A percentile compares a stretch with the other conserved stretches of the same genome.
Conservation (phyloP, 768 basidiomycete genomes). For the Lenzites betulinus region DNA sequence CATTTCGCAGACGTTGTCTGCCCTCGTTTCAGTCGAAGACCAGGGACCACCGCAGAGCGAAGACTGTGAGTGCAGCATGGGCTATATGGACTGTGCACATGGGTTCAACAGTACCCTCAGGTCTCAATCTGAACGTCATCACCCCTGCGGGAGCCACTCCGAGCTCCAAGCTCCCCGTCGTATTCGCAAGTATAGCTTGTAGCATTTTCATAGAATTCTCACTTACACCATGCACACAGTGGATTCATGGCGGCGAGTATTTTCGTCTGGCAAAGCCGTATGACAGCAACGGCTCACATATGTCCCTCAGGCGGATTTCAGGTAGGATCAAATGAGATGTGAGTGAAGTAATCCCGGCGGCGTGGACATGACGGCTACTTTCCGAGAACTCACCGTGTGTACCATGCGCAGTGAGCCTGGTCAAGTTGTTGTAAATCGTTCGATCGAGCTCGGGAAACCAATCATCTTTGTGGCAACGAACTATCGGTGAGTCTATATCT, state of each 20-base stretch:
- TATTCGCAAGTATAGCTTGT: slow-evolving; percentile 43
- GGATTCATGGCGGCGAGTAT: slow-evolving; percentile 38
- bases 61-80: background rate
- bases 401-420: slow-evolving; percentile 41
- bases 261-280: no score
- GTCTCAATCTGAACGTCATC: slow-evolving; percentile 53
- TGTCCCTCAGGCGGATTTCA: background rate
- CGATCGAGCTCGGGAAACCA: slow-evolving; percentile 44
- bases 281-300: background rate
- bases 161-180: slow-evolving; percentile 50
- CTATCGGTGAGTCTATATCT: slow-evolving; percentile 34
- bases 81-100: background rate
- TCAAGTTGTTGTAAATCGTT: slow-evolving; percentile 43
- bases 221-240: background rate
- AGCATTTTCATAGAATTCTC: background rate
- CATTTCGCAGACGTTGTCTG: background rate
- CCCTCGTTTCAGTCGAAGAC: background rate
- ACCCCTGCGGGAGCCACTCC: slow-evolving; percentile 35
- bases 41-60: background rate
- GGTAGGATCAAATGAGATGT: background rate
- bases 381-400: background rate
- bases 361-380: background rate
- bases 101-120: slow-evolving; percentile 15
- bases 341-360: background rate
- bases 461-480: slow-evolving; percentile 58